A percentile compares a stretch with the other conserved stretches of the same genome.
Evolutionary conservation across 371 early-diverging fungal species (phyloP).

Genomic region (Mortierella sp.): DNA sequence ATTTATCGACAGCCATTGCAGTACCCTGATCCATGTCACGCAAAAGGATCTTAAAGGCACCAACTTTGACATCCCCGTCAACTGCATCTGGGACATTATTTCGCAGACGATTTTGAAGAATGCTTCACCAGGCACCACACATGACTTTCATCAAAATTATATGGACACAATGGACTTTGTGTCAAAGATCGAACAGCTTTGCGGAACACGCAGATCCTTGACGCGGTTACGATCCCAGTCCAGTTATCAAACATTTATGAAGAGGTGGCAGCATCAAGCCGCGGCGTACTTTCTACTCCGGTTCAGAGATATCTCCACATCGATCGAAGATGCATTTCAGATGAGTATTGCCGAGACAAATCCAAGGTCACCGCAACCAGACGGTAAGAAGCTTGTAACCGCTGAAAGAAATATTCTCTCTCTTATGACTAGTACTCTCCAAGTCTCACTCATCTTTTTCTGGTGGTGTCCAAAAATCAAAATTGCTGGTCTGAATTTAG

Average conservation of each 20-base stretch:
- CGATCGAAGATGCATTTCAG: conserved; percentile 40
- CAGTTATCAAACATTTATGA: conserved; percentile 76
- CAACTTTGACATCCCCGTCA: conserved; percentile 75
- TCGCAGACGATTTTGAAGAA: conserved; percentile 63
- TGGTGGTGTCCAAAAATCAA: background rate
- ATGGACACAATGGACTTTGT: conserved; percentile 74
- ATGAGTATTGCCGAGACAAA: conserved; percentile 17
- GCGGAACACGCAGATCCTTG: conserved; percentile 61
- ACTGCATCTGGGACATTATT: conserved; percentile 73
- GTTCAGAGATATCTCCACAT: conserved; percentile 49
- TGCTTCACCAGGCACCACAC: conserved; percentile 75
- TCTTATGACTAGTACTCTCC: too few species aligned
- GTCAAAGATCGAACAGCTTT: conserved; percentile 64
- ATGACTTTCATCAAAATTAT: conserved; percentile 80
- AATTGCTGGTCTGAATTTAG: conserved; percentile 3
- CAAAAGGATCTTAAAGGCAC: conserved; percentile 73
- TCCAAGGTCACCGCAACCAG: conserved; percentile 1
- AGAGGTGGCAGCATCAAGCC: conserved; percentile 79
- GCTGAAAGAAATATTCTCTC: background rate
- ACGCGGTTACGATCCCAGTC: conserved; percentile 68
- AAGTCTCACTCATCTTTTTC: too few species aligned
- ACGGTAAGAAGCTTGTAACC: conserved; percentile 15
- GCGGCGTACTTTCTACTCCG: conserved; percentile 81
- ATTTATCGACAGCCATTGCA: conserved; percentile 65
- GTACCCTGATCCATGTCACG: conserved; percentile 70